Evolutionary conservation across 2,329 filamentous ascomycete species (phyloP), one percentile per base, ranked within the genome.

Genomic region (Penicillium sp.): DNA sequence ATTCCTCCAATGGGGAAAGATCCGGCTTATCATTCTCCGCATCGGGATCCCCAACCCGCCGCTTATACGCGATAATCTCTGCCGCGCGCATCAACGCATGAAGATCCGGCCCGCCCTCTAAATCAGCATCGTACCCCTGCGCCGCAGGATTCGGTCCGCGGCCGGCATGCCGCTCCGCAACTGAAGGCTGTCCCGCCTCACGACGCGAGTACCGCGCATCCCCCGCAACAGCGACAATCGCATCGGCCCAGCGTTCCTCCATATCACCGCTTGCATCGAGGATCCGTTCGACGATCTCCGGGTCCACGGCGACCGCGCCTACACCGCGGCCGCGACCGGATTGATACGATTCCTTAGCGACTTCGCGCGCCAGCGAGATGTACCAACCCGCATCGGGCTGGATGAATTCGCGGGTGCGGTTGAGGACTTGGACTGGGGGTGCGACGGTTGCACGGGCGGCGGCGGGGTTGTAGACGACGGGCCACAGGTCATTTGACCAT

Each of bases 31-130:
- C 60, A 3, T 61, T 59, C 21, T 68, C 57, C 23, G 67, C 65
- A 13, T 54, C 56, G 3, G 62, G 63, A 15, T 67, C 62, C 6
- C 73, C 72, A 30, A 69, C 70, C 5, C 79, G 72, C 15, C 80
- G 76, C 62, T 76, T 76, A 29, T 74, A 73, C 17, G 80, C 76
- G 29, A 82, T 70, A 56, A 82, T 72, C 9, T 79, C 78, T 11
- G 78, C 71, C 8, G 69, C 78, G 21, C 80, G 77, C 79, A 82
- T 82, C 53, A 82, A 64, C 2, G 80, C 78, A 63, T 82, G 80
- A n/a, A 78, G 70, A 55, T 81, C 78, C 2, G 79, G 79, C 2
- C 79, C 76, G 13, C 79, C 79, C 61, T 81, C 78, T 3, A 71
- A 47, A 54, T 79, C 75, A 0, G 74, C 58, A n/a, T 76, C 61